A percentile compares a stretch with the other conserved stretches of the same genome.
Conservation (phyloP, 2,329 filamentous ascomycete species). For the Ophiocordyceps sinensis region DNA sequence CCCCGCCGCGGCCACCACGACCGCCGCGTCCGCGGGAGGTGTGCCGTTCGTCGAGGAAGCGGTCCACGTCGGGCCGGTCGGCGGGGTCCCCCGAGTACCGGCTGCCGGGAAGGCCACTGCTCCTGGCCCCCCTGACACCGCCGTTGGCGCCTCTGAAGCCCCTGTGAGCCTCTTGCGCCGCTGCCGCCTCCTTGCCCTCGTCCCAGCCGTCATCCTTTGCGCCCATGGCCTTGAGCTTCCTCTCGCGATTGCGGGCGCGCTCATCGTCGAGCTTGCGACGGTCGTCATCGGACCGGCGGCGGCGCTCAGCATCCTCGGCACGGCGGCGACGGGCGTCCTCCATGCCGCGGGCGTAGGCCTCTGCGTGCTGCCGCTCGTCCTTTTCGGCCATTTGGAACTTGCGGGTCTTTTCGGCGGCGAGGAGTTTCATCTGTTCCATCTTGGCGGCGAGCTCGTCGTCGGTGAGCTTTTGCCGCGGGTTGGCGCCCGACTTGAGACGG, state of each 20-base stretch:
- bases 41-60: constrained; percentile 20
- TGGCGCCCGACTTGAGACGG: constrained; percentile 39
- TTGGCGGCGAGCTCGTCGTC: constrained; percentile 43
- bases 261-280: constrained; percentile 40
- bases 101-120: constrained; percentile 24
- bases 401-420: constrained; percentile 41
- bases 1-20: constrained; percentile 18
- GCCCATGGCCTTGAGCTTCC: constrained; percentile 45
- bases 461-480: constrained; percentile 45
- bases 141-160: constrained; percentile 29
- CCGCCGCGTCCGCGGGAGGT: constrained; percentile 18
- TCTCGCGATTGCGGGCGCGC: constrained; percentile 42
- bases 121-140: constrained; percentile 22
- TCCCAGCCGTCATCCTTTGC: constrained; percentile 43
- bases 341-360: constrained; percentile 38
- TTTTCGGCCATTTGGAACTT: constrained; percentile 43
- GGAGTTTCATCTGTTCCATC: constrained; percentile 46
- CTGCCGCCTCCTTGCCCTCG: constrained; percentile 35
- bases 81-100: constrained; percentile 20
- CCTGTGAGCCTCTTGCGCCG: constrained; percentile 24
- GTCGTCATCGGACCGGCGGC: constrained; percentile 37
- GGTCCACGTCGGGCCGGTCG: constrained; percentile 19
- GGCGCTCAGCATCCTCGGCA: constrained; percentile 36
- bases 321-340: constrained; percentile 38
- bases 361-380: constrained; percentile 40